Conservation (phyloP, 768 basidiomycete species). For the Lactarius hengduanensis region DNA sequence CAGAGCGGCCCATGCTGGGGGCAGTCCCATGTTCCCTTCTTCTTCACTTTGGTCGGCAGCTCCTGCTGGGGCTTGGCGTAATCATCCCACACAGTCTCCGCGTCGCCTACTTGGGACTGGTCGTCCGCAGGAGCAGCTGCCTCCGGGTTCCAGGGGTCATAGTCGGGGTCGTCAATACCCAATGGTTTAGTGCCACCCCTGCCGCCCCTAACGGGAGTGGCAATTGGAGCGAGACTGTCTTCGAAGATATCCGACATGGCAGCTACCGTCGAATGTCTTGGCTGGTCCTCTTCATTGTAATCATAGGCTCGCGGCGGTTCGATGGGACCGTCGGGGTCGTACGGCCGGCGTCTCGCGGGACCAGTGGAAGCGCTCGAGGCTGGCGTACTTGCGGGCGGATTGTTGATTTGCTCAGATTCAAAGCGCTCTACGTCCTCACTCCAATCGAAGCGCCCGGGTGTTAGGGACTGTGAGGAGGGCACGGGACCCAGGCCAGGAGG, state of each 20-base stretch:
- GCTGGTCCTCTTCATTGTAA: slow-evolving; percentile 3
- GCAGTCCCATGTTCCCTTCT: slow-evolving; percentile 9
- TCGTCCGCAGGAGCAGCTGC: neutral
- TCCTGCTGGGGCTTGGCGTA: slow-evolving; percentile 9
- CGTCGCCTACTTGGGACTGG: neutral
- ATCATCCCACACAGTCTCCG: slow-evolving; percentile 1
- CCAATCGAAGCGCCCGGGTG: slow-evolving; percentile 12
- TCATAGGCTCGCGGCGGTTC: neutral
- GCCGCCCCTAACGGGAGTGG: neutral
- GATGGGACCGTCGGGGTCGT: neutral
- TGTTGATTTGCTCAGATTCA: neutral
- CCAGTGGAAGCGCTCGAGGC: neutral
- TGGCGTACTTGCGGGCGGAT: neutral
- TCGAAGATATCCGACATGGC: slow-evolving; percentile 2
- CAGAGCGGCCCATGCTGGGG: slow-evolving; percentile 21
- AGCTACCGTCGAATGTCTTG: neutral
- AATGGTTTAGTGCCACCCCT: neutral
- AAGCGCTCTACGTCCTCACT: slow-evolving; percentile 11
- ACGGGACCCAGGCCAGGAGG: neutral
- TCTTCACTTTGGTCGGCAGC: neutral
- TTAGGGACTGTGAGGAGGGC: neutral
- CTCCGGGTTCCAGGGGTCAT: neutral
- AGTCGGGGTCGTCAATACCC: neutral
- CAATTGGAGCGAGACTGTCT: neutral
- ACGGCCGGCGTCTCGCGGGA: neutral